These are phyloP conservation scores for Salix caprea DNA, from an alignment of 345 rosid genomes.

Conservation along the genomic window DNA sequence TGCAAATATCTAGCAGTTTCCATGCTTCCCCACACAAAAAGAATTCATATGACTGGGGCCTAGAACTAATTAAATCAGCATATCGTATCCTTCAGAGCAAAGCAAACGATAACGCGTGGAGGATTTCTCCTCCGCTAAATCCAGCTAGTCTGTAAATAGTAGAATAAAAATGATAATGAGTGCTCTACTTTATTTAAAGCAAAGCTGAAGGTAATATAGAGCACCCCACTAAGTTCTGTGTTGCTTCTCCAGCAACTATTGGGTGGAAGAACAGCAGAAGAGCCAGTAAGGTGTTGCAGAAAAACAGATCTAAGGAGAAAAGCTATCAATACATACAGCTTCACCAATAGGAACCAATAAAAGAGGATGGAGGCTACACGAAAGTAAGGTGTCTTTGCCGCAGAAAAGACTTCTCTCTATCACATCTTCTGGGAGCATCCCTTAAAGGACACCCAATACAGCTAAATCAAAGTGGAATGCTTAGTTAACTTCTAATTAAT, in stretches of 20 bases:
- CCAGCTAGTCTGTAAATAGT: not conserved
- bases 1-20: not conserved
- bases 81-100: not conserved
- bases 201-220: not conserved
- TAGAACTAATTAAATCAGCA: not conserved
- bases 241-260: constrained; percentile 12
- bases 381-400: constrained; percentile 18
- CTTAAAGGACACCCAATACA: constrained; percentile 1
- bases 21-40: not conserved
- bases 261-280: constrained; percentile 11
- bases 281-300: not conserved
- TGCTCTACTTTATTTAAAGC: constrained; percentile 8
- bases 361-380: not conserved
- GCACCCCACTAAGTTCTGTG: constrained; percentile 14
- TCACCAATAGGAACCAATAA: not conserved
- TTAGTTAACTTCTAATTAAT: constrained; percentile 14
- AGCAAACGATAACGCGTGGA: constrained; percentile 3
- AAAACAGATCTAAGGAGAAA: not conserved
- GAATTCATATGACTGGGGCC: constrained; percentile 1
- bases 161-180: not conserved
- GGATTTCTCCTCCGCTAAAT: constrained; percentile 2
- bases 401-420: not conserved
- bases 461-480: constrained; percentile 30
- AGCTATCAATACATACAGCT: not conserved
- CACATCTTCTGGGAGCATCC: constrained; percentile 23